Base-by-base conservation (phyloP, 495 filamentous ascomycete genomes). In the Bombardia bombarda region DNA sequence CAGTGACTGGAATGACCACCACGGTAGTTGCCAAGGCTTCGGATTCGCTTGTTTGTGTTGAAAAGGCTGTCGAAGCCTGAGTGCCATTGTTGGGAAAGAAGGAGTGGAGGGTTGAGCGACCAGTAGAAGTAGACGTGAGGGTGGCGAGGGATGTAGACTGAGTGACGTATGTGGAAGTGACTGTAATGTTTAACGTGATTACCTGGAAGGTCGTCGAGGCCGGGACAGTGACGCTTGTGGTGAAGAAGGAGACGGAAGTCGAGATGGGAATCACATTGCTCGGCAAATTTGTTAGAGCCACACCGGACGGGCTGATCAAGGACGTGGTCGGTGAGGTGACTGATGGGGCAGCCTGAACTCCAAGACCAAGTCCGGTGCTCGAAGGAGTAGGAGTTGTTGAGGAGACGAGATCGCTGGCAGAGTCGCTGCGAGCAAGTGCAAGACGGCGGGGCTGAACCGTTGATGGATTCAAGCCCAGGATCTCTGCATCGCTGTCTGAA, bases 401-500 rank as follows among this genome's bases (percentile, higher is more conserved):
- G 13, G 35, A 3, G 32, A 34, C 7, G 32, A 18, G 4, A 18
- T 34, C 32, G 32, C 17, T 18, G 32, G 1, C 32, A 18, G 13
- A 42, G 38, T 40, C 38, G 38, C 7, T 16, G 22, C 26, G 26
- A 10, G 25, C 26, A 16, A 4, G 16, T 16, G 16, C 28, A 33
- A 22, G 18, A 14, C 17, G 32, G 13, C 32, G 13, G n/a, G 45
- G 45, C 17, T 45, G 46, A 4, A 43, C 20, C 8, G 43, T 38
- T 9, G 46, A 43, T 5, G 53, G 44, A 32, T 45, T 43, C 10
- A 45, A 18, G 6, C 50, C 55, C 17, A 53, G 8, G 24, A 63
- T 49, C 4, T 24, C 28, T 8, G 45, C 55, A 14, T 41, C 50
- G 21, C 32, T 54, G 35, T 63, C 57, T 17, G 55, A 59, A 44